Conservation (phyloP, 257 asterid species). For the Rehmannia glutinosa region DNA sequence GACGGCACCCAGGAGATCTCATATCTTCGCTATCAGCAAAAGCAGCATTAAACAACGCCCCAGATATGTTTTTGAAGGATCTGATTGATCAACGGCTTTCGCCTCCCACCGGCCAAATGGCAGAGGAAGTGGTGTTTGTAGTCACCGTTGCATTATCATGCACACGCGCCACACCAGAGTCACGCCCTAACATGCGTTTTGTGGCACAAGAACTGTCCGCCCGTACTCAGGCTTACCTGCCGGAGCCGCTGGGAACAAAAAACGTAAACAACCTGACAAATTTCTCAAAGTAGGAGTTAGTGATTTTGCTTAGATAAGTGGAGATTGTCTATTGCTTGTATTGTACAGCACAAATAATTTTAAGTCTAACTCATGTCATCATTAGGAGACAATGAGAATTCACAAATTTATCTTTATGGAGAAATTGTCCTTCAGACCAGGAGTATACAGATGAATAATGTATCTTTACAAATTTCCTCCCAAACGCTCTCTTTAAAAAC, state of each 20-base stretch:
- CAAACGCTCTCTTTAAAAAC: too few relatives aligned
- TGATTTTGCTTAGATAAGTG: neutral
- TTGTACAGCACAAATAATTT: neutral
- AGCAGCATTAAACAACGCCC: conserved; percentile 11
- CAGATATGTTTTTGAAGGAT: conserved; percentile 42
- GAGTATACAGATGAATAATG: too few relatives aligned
- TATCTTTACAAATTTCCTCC: too few relatives aligned
- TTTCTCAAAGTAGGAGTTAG: conserved; percentile 30
- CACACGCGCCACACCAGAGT: conserved; percentile 41
- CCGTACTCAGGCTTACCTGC: conserved; percentile 36
- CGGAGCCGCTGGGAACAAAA: conserved; percentile 38
- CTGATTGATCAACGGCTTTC: conserved; percentile 53
- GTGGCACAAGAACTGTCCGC: conserved; percentile 65
- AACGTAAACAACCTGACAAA: conserved; percentile 31
- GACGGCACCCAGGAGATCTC: conserved; percentile 70
- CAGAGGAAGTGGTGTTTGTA: conserved; percentile 53
- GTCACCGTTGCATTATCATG: conserved; percentile 56
- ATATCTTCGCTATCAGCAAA: conserved; percentile 37
- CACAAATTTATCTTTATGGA: too few relatives aligned
- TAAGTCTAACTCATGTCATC: too few relatives aligned
- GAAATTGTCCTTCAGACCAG: too few relatives aligned
- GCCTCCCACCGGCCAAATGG: conserved; percentile 44
- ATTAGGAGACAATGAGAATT: too few relatives aligned
- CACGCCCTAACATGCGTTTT: conserved; percentile 63
- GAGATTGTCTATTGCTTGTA: neutral